phyloP scores from a whole-genome alignment of 2,329 filamentous ascomycete genomes.

The Ciborinia camelliae region DNA sequence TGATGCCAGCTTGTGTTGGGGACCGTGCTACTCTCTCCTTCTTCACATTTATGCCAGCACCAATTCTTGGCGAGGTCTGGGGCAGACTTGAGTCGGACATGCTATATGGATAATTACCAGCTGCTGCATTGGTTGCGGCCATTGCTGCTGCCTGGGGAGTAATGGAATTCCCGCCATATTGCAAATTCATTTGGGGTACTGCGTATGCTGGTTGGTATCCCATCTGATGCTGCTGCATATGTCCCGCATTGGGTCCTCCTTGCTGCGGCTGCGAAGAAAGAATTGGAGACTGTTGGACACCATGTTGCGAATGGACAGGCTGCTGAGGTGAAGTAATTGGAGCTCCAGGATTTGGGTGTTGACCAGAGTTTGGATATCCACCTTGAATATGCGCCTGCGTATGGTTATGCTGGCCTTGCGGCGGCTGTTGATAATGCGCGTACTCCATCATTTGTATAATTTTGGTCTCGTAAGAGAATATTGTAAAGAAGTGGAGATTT shows the following conservation, averaged over 20 bases:
- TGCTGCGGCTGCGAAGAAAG: slow-evolving; percentile 75
- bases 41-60: slow-evolving; percentile 57
- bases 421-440: slow-evolving; percentile 65
- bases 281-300: slow-evolving; percentile 70
- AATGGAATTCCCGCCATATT: slow-evolving; percentile 77
- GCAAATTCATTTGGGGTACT: slow-evolving; percentile 70
- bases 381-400: slow-evolving; percentile 53
- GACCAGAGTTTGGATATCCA: slow-evolving; percentile 58
- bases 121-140: slow-evolving; percentile 86
- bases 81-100: slow-evolving; percentile 64
- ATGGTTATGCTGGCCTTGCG: slow-evolving; percentile 58
- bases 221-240: slow-evolving; percentile 63
- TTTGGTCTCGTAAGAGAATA: slow-evolving; percentile 30
- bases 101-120: slow-evolving; percentile 73
- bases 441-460: slow-evolving; percentile 64
- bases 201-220: slow-evolving; percentile 78
- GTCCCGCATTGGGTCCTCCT: slow-evolving; percentile 57
- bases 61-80: slow-evolving; percentile 75
- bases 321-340: slow-evolving; percentile 69
- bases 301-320: slow-evolving; percentile 60
- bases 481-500: slow-evolving; percentile 19
- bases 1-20: slow-evolving; percentile 62
- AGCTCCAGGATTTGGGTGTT: slow-evolving; percentile 48
- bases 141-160: slow-evolving; percentile 76
- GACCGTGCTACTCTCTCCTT: slow-evolving; percentile 74